phyloP scores from a whole-genome alignment of 768 basidiomycete genomes.

The Auriscalpium vulgare region DNA sequence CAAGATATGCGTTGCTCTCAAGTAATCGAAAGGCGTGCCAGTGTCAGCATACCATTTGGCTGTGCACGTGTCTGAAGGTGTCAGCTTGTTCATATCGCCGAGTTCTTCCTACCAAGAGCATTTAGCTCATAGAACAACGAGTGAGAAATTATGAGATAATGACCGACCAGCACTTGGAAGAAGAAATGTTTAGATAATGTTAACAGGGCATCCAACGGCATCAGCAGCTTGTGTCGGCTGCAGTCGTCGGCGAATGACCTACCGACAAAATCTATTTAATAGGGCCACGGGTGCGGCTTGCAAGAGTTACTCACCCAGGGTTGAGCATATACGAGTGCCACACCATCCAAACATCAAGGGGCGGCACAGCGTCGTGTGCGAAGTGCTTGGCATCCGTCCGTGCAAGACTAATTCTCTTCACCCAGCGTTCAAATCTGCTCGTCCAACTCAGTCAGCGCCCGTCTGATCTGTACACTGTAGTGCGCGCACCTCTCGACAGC shows the following conservation, averaged over 20 bases:
- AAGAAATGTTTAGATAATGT: not conserved
- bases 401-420: slow-evolving; percentile 11
- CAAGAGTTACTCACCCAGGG: slow-evolving; percentile 22
- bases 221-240: not conserved
- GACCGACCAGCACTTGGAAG: not conserved
- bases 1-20: slow-evolving; percentile 21
- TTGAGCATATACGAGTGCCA: slow-evolving; percentile 35
- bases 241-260: slow-evolving; percentile 17
- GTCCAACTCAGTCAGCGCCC: not conserved
- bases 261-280: not conserved
- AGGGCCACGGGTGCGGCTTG: not conserved
- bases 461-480: not conserved
- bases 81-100: slow-evolving; percentile 9
- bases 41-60: slow-evolving; percentile 11
- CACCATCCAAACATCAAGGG: slow-evolving; percentile 34
- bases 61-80: slow-evolving; percentile 1
- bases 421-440: slow-evolving; percentile 30
- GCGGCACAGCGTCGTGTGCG: slow-evolving; percentile 21
- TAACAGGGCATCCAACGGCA: not conserved
- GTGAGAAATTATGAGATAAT: not conserved
- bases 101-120: slow-evolving; percentile 3
- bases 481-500: slow-evolving; percentile 28
- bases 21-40: slow-evolving; percentile 22
- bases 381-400: slow-evolving; percentile 22
- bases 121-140: too few relatives aligned